Conservation (phyloP, 129 eudicot species). For the Ambrosia trifida region DNA sequence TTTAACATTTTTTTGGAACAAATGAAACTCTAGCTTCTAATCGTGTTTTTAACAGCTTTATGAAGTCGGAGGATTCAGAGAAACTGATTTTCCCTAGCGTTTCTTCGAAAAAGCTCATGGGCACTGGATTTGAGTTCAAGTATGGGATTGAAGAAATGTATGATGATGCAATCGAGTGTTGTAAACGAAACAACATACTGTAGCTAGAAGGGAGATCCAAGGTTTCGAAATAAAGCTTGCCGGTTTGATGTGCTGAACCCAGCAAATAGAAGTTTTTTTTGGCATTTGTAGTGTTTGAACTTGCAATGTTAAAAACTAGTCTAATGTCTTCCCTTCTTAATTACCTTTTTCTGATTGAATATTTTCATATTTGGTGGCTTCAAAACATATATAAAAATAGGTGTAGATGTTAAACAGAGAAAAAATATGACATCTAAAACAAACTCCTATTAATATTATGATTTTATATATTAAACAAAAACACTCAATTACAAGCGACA, state of each 20-base stretch:
- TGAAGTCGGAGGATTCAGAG: conserved; percentile 25
- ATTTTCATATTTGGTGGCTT: neutral
- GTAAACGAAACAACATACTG: conserved; percentile 48
- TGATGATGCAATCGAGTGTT: conserved; percentile 55
- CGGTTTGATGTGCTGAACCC: neutral
- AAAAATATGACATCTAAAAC: neutral
- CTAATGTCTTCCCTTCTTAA: neutral
- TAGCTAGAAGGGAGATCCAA: neutral
- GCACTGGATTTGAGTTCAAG: conserved; percentile 47
- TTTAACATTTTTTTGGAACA: neutral
- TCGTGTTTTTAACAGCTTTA: conserved; percentile 15
- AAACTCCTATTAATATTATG: neutral
- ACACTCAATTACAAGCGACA: too few relatives aligned
- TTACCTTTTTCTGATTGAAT: neutral
- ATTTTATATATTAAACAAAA: neutral
- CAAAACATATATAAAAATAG: neutral
- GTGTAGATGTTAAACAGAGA: neutral
- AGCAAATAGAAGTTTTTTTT: neutral
- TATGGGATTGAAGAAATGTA: conserved; percentile 55
- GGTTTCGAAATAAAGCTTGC: neutral
- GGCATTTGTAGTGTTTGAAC: neutral
- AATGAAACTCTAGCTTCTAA: neutral
- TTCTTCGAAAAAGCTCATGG: conserved; percentile 42
- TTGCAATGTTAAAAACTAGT: neutral
- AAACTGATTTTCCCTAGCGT: conserved; percentile 16